These are phyloP conservation scores for Citrus hindsii DNA, from an alignment of 345 rosid species.

Conservation along the genomic window DNA sequence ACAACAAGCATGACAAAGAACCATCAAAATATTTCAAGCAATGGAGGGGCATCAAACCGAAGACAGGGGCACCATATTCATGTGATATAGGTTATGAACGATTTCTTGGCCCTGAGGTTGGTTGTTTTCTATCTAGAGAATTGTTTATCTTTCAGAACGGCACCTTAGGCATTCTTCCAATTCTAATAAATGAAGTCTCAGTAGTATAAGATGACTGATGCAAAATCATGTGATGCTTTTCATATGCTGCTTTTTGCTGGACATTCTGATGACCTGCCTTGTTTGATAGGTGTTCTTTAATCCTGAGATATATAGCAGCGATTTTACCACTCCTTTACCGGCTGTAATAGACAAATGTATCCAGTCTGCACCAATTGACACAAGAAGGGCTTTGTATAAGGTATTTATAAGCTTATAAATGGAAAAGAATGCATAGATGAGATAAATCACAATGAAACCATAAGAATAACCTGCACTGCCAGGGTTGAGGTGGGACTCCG, in stretches of 20 bases:
- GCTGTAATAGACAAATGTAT: constrained; percentile 90
- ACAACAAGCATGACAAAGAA: constrained; percentile 94
- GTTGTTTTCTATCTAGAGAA: constrained; percentile 12
- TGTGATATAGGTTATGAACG: constrained; percentile 97
- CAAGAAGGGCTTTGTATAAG: constrained; percentile 97
- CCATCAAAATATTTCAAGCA: constrained; percentile 87
- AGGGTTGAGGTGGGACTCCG: neutral
- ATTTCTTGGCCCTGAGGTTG: constrained; percentile 97
- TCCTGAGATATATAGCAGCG: constrained; percentile 88
- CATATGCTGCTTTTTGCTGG: constrained; percentile 6
- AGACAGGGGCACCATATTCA: constrained; percentile 96
- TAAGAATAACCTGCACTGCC: neutral
- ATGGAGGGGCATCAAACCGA: constrained; percentile 90
- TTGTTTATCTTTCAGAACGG: neutral
- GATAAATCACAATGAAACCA: neutral
- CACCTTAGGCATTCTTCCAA: neutral
- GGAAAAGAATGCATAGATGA: constrained; percentile 3
- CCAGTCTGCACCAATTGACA: constrained; percentile 97
- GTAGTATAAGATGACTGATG: constrained; percentile 2
- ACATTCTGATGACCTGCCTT: constrained; percentile 17
- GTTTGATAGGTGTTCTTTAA: constrained; percentile 75
- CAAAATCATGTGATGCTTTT: constrained; percentile 1
- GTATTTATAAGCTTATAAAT: constrained; percentile 20
- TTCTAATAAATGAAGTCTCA: neutral
- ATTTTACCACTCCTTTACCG: constrained; percentile 74